Evolutionary conservation across 2,329 filamentous ascomycete species (phyloP).

Genomic region (Achaetomium macrosporum): DNA sequence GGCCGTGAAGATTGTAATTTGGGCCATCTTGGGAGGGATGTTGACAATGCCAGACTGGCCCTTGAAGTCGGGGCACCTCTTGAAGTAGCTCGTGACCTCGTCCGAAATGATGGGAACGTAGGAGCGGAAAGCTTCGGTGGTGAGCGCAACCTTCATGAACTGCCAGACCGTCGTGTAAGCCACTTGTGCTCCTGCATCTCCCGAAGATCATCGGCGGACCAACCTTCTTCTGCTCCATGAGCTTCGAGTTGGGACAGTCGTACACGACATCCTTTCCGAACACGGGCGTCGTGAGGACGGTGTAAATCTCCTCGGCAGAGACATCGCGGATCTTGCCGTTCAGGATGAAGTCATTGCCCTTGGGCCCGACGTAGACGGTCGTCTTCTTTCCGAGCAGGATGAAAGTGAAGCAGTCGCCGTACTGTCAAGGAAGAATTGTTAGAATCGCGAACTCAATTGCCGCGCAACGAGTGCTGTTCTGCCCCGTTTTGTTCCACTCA

Average conservation of each 20-base stretch:
- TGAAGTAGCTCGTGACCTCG: slow-evolving; percentile 63
- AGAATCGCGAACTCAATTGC: not conserved
- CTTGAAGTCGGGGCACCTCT: slow-evolving; percentile 50
- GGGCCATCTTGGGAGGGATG: slow-evolving; percentile 61
- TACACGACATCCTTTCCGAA: slow-evolving; percentile 79
- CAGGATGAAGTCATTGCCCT: slow-evolving; percentile 52
- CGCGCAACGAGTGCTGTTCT: not conserved
- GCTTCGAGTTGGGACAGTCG: slow-evolving; percentile 75
- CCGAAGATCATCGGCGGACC: slow-evolving; percentile 6
- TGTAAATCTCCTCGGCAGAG: slow-evolving; percentile 50
- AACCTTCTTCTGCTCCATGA: slow-evolving; percentile 87
- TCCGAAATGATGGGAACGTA: slow-evolving; percentile 68
- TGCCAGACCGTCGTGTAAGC: slow-evolving; percentile 25
- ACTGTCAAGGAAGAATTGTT: slow-evolving; percentile 27
- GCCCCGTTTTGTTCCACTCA: slow-evolving; percentile 29
- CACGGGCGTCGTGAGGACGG: slow-evolving; percentile 45
- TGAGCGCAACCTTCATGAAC: slow-evolving; percentile 68
- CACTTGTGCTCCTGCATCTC: not conserved
- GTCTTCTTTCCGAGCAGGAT: slow-evolving; percentile 45
- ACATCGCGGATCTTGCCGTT: slow-evolving; percentile 49
- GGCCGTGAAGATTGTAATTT: slow-evolving; percentile 79
- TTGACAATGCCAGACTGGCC: slow-evolving; percentile 56
- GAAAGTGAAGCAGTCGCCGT: slow-evolving; percentile 51
- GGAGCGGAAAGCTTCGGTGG: slow-evolving; percentile 53
- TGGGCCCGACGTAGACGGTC: slow-evolving; percentile 44